Conservation (phyloP, 805 yeast genomes). For the Yarrowia divulgata region DNA sequence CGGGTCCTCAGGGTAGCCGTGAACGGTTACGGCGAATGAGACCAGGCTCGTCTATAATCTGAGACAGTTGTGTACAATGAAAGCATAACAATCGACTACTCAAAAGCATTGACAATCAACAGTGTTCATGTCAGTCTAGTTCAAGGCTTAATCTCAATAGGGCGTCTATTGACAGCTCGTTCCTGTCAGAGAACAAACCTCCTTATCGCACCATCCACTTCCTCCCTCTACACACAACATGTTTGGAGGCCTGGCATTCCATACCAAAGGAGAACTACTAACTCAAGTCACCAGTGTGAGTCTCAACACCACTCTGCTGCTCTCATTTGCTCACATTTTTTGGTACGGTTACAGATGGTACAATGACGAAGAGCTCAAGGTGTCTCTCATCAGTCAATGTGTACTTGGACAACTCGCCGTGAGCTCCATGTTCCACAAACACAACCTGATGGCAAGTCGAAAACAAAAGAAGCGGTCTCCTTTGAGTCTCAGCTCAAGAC, state of each 20-base stretch:
- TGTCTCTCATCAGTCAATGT: not conserved
- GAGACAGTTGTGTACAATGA: too few species aligned
- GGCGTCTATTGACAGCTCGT: too few species aligned
- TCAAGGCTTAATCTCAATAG: too few species aligned
- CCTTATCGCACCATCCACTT: too few species aligned
- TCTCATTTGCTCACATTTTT: not conserved
- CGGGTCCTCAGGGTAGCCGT: too few species aligned
- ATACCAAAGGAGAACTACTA: not conserved
- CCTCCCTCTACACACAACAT: not conserved
- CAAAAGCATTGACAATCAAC: too few species aligned
- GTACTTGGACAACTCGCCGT: not conserved
- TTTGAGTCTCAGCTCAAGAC: too few species aligned
- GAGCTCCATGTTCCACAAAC: not conserved
- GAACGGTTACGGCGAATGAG: too few species aligned
- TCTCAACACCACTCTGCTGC: not conserved
- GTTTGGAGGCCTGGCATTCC: not conserved
- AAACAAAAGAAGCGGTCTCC: not conserved
- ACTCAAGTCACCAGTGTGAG: not conserved
- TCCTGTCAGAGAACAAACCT: too few species aligned
- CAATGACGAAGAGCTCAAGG: not conserved
- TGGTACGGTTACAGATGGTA: not conserved
- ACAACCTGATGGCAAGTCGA: not conserved
- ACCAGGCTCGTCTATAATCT: too few species aligned
- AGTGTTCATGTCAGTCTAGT: too few species aligned
- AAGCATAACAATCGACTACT: too few species aligned